Conservation (phyloP, 352 stramenopile genomes). For the Phytophthora pinifolia region DNA sequence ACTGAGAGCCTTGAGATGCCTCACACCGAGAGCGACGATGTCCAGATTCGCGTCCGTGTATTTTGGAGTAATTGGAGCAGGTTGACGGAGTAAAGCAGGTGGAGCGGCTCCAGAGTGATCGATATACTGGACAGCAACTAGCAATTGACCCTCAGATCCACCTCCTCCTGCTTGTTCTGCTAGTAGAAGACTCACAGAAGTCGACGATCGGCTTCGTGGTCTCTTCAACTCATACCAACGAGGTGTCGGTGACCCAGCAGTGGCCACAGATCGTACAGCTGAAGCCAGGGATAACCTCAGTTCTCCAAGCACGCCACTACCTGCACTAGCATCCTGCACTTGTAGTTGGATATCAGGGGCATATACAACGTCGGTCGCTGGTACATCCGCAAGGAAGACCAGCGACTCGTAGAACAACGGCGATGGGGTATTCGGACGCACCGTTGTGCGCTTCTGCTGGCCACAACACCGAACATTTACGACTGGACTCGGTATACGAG, state of each 20-base stretch:
- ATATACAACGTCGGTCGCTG: conserved; percentile 51
- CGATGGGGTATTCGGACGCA: conserved; percentile 55
- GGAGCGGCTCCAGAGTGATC: conserved; percentile 42
- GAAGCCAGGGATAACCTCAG: conserved; percentile 48
- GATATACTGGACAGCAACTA: conserved; percentile 69
- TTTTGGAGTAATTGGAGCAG: conserved; percentile 44
- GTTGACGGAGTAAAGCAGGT: conserved; percentile 27
- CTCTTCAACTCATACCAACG: conserved; percentile 47
- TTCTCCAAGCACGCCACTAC: conserved; percentile 40
- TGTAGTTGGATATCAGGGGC: conserved; percentile 73
- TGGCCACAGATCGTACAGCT: conserved; percentile 43
- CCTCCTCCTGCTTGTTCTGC: conserved; percentile 17
- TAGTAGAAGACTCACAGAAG: conserved; percentile 19
- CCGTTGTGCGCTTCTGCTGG: conserved; percentile 48
- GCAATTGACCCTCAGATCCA: conserved; percentile 35
- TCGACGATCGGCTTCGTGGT: conserved; percentile 17
- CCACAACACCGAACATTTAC: conserved; percentile 79
- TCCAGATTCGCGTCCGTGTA: conserved; percentile 60
- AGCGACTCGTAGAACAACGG: conserved; percentile 86
- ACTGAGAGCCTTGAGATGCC: conserved; percentile 58
- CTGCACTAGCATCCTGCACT: conserved; percentile 59
- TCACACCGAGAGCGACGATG: conserved; percentile 68
- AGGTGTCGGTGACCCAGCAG: conserved; percentile 47
- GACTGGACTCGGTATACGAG: conserved; percentile 69
- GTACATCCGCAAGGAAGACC: conserved; percentile 52